Evolutionary conservation across 1,284 basidiomycete genomes (phyloP), one percentile per base, ranked within the genome.

Genomic region (Ustilago curta): DNA sequence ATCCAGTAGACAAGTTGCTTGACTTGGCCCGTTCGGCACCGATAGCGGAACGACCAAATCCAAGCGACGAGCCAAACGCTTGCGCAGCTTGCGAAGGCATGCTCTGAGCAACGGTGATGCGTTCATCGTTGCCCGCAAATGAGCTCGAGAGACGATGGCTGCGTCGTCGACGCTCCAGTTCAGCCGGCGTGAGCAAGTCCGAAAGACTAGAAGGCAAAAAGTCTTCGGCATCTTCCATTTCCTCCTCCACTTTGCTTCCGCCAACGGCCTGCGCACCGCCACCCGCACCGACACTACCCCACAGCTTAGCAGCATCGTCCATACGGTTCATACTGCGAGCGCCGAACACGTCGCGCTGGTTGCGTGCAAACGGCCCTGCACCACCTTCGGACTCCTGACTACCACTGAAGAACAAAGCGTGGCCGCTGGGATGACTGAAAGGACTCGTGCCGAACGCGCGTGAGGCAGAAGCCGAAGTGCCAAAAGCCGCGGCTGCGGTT

Each of bases 191-290:
- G 3, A 84, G 66, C 49, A 84, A 67, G 35, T 84, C 83, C 5
- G 78, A 81, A 4, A 84, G 66, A 35, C 78, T 80, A 9, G 83
- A 84, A 2, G 83, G 83, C 40, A 84, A 32, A 48, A 84, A 84
- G 59, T 81, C 83, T 48, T 97, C 94, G 3, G 56, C 70, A 29
- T 68, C 62, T 29, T 70, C 71, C 35, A 65, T 61, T 27, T 76
- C 61, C 21, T 72, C 77, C 11, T 79, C 79, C 2, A 70, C 67
- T 21, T 49, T 64, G 29, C 54, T 49, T 1, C 53, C 35, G 18
- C 64, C 59, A n/a, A 58, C 40, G 2, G 54, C 37, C 19, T 57
- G 54, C 5, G 51, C 37, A 16, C 23, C 31, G 14, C 63, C 59
- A 11, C 57, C 56, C 3, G 44, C 40, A 23, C 57, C 19, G 18